These are phyloP conservation scores for Daldinia childiae DNA, from an alignment of 495 filamentous ascomycete species.

Conservation along the genomic window DNA sequence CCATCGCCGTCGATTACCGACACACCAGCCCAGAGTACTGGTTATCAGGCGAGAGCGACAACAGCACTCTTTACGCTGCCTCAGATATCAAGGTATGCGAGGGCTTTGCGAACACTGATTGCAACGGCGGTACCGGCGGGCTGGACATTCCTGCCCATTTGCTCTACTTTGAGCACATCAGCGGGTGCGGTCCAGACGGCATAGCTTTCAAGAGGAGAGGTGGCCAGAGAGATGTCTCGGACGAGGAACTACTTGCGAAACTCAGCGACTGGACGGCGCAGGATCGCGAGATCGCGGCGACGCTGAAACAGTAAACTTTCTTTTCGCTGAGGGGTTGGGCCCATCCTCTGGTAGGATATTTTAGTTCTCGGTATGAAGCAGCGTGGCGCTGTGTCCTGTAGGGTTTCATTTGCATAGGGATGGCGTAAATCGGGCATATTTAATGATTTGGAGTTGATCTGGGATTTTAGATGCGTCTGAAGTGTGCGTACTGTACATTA, in stretches of 20 bases:
- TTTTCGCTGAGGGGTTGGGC: background rate
- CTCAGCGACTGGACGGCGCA: slow-evolving; percentile 44
- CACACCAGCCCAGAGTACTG: slow-evolving; percentile 78
- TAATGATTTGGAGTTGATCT: background rate
- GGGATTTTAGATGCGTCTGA: background rate
- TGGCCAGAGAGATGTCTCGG: slow-evolving; percentile 32
- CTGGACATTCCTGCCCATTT: slow-evolving; percentile 48
- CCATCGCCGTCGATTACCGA: slow-evolving; percentile 61
- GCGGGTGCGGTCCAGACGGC: slow-evolving; percentile 40
- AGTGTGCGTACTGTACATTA: background rate
- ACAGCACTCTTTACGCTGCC: slow-evolving; percentile 37
- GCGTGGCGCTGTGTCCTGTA: background rate
- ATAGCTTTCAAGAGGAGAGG: slow-evolving; percentile 35
- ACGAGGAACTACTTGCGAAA: slow-evolving; percentile 46
- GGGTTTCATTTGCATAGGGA: background rate
- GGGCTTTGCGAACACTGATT: slow-evolving; percentile 50
- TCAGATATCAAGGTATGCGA: slow-evolving; percentile 51
- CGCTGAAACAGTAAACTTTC: background rate
- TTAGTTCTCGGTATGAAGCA: background rate
- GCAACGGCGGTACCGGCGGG: slow-evolving; percentile 51
- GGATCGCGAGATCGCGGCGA: slow-evolving; percentile 35
- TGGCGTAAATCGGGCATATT: background rate
- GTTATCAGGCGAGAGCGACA: slow-evolving; percentile 43
- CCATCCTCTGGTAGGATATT: background rate
- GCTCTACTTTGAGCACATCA: slow-evolving; percentile 51